A percentile compares a stretch with the other conserved stretches of the same genome.
These are phyloP conservation scores for Flaveria robusta DNA, from an alignment of 129 eudicot genomes.

Conservation along the genomic window DNA sequence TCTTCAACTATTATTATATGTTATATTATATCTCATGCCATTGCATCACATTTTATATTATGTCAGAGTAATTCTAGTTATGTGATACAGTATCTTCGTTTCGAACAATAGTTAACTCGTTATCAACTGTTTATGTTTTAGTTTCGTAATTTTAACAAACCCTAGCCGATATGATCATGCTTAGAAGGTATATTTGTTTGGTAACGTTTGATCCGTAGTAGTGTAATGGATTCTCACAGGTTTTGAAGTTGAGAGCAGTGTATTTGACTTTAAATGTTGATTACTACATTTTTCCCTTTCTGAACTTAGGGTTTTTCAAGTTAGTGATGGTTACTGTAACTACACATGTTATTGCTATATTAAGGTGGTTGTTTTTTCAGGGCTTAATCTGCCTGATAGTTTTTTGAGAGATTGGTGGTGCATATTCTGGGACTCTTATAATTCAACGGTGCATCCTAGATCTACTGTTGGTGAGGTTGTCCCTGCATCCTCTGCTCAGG, in stretches of 20 bases:
- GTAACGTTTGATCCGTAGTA: not conserved
- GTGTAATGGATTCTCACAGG: not conserved
- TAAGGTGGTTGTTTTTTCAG: constrained; percentile 17
- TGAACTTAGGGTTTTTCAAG: not conserved
- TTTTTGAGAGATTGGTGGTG: constrained; percentile 20
- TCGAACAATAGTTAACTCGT: too few relatives aligned
- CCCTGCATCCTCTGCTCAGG: constrained; percentile 17
- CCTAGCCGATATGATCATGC: not conserved
- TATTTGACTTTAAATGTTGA: not conserved
- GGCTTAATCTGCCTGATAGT: constrained; percentile 5
- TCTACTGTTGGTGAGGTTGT: not conserved
- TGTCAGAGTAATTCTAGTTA: too few relatives aligned
- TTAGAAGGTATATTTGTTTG: not conserved
- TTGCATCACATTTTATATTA: not conserved
- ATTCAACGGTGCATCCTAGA: not conserved
- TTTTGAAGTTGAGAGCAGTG: not conserved
- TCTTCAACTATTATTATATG: not conserved
- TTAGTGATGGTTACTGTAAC: not conserved
- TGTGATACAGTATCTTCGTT: too few relatives aligned
- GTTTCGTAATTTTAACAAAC: not conserved
- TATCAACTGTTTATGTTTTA: not conserved
- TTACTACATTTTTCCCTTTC: not conserved
- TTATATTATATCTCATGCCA: not conserved
- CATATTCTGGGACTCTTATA: constrained; percentile 6
- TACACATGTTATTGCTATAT: too few relatives aligned